These are phyloP conservation scores for Nelumbo lutea DNA, from an alignment of 164 flowering plant genomes.

Conservation along the genomic window DNA sequence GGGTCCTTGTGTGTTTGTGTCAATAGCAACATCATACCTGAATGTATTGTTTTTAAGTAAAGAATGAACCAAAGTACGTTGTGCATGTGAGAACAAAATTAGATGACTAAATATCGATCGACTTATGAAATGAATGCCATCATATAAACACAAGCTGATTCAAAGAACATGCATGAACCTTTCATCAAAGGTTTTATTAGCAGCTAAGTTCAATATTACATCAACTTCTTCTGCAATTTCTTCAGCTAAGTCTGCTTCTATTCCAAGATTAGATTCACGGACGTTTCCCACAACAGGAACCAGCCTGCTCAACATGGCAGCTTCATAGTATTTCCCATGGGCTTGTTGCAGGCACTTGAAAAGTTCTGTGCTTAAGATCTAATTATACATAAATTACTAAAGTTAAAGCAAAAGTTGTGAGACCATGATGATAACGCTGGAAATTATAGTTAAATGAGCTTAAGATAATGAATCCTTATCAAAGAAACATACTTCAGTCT, in stretches of 20 bases:
- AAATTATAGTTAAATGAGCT: not conserved
- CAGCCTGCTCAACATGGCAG: conserved; percentile 61
- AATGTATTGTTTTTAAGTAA: not conserved
- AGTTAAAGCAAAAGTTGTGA: not conserved
- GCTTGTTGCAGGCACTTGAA: conserved; percentile 45
- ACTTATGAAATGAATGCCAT: too few species aligned
- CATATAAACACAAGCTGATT: too few species aligned
- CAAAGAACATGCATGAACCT: conserved; percentile 28
- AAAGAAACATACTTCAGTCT: conserved; percentile 56
- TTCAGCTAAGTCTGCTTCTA: conserved; percentile 31
- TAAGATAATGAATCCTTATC: not conserved
- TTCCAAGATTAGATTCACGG: conserved; percentile 47
- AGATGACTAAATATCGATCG: too few species aligned
- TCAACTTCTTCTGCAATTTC: conserved; percentile 49
- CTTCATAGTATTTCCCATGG: conserved; percentile 52
- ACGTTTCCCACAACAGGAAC: conserved; percentile 61
- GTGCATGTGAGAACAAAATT: not conserved
- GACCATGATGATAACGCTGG: too few species aligned
- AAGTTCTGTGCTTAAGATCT: conserved; percentile 58
- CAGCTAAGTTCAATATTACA: conserved; percentile 62
- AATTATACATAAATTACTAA: not conserved
- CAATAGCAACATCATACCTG: conserved; percentile 39
- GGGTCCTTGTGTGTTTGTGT: conserved; percentile 36
- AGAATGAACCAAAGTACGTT: not conserved
- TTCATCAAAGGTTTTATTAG: conserved; percentile 71